Base-by-base conservation (phyloP, 495 filamentous ascomycete species). In the Penicillium paradoxum region DNA sequence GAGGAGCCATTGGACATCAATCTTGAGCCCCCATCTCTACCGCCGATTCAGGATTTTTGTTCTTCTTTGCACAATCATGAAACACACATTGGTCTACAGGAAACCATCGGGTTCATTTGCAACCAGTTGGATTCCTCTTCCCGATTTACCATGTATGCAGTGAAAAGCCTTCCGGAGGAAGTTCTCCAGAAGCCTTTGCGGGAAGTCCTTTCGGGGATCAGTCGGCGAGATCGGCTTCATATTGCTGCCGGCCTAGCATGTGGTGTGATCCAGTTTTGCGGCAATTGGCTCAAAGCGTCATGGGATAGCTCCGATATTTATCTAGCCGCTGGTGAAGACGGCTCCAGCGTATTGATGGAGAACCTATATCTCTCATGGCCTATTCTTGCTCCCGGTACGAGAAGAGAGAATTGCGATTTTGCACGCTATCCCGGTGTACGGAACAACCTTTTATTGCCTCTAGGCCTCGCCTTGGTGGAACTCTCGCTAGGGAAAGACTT, bases 381-480 rank as follows among this genome's bases (percentile, higher is more conserved):
- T 33, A n/a, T 57, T 37, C 38, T 30, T 13, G 13, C n/a, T n/a
- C 19, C 39, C 6, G 14, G 6, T 4, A 27, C 45, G 15, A 25
- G 15, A 37, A 33, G 17, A 1, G 21, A 34, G 21, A 6, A 19
- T 18, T 10, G 6, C 33, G 18, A 34, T 15, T 33, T 8, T 17
- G 13, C 19, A 10, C n/a, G 8, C n/a, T 45, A 36, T 40, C 18
- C 41, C 29, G 3, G 17, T n/a, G 8, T 62, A 19, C 49, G 58
- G 24, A 60, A 58, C 41, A 49, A 67, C 44, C 22, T 51, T 2
- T 40, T 72, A 4, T 59, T 68, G 15, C 58, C 62, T 4, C 58
- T 72, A 2, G 71, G 69, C 14, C 37, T 64, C 22, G 60, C 68
- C 1, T 51, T 72, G n/a, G 57, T 71, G n/a, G 71, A 72, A 40